These are phyloP conservation scores for Physcia stellaris DNA, from an alignment of 495 filamentous ascomycete species.

Conservation along the genomic window DNA sequence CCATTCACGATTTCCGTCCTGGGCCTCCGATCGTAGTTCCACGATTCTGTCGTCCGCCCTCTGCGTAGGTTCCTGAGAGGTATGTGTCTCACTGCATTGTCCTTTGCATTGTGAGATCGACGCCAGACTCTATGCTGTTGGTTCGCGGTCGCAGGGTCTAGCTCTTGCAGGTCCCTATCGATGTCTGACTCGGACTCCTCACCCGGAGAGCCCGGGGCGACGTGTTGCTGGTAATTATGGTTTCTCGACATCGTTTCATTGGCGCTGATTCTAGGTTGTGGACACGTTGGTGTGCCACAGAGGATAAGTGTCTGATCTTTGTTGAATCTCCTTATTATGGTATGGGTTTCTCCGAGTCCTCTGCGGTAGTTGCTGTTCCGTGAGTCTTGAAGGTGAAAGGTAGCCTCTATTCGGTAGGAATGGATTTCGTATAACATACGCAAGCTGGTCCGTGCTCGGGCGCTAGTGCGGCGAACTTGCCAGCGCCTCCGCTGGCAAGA, in stretches of 20 bases:
- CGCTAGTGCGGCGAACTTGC: no score
- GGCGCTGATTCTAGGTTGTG: no score
- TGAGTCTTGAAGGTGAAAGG: background rate
- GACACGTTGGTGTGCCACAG: no score
- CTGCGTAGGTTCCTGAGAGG: slow-evolving; percentile 59
- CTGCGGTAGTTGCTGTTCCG: background rate
- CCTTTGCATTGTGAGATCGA: slow-evolving; percentile 23
- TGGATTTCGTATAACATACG: no score
- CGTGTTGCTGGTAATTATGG: slow-evolving; percentile 30
- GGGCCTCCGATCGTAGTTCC: no score
- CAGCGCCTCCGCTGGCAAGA: no score
- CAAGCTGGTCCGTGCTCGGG: no score
- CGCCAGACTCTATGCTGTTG: slow-evolving; percentile 21
- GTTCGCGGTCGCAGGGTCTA: slow-evolving; percentile 42
- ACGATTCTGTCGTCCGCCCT: slow-evolving; percentile 48
- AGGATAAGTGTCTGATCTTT: no score
- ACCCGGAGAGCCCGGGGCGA: slow-evolving; percentile 34
- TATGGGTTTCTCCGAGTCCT: no score
- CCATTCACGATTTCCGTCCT: no score
- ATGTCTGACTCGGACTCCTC: slow-evolving; percentile 49
- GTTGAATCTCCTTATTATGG: no score
- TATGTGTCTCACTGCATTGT: slow-evolving; percentile 37
- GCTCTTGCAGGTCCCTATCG: slow-evolving; percentile 56
- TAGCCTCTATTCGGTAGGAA: background rate
- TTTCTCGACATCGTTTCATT: slow-evolving; percentile 16